Percentiles rank a stretch among this genome's conserved stretches.
Evolutionary conservation across 2,329 filamentous ascomycete species (phyloP).

Genomic region (Huntiella savannae): DNA sequence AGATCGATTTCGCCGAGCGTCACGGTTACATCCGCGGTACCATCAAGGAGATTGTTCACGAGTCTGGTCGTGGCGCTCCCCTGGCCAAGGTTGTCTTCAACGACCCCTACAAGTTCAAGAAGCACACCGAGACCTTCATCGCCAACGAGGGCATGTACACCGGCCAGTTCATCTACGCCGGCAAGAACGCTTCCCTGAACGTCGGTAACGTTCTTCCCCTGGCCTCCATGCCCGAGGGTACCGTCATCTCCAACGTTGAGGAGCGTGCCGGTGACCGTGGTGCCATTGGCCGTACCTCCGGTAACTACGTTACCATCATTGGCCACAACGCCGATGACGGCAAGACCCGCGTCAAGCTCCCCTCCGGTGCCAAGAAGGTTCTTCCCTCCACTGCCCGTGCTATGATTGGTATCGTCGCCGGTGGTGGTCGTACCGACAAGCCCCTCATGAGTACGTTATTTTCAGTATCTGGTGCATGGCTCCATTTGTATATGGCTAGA

Average conservation of each 20-base stretch:
- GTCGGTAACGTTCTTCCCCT: slow-evolving; percentile 96
- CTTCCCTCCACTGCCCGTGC: slow-evolving; percentile 79
- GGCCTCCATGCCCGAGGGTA: slow-evolving; percentile 91
- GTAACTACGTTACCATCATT: slow-evolving; percentile 97
- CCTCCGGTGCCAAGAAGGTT: slow-evolving; percentile 97
- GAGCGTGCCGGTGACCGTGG: slow-evolving; percentile 97
- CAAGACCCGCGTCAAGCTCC: slow-evolving; percentile 99
- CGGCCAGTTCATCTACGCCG: slow-evolving; percentile 99
- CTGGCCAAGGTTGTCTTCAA: slow-evolving; percentile 95
- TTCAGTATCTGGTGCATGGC: background rate
- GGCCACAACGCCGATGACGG: slow-evolving; percentile 97
- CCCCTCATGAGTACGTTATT: slow-evolving; percentile 65
- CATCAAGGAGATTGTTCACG: slow-evolving; percentile 98
- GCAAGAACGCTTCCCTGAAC: slow-evolving; percentile 93
- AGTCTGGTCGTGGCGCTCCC: slow-evolving; percentile 92
- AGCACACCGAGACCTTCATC: slow-evolving; percentile 97
- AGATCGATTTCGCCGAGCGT: slow-evolving; percentile 87
- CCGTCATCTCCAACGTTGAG: slow-evolving; percentile 97
- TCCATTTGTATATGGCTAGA: no score
- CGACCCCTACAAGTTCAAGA: slow-evolving; percentile 96
- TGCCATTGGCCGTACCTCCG: slow-evolving; percentile 86
- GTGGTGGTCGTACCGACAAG: slow-evolving; percentile 99
- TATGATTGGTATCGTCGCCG: slow-evolving; percentile 99
- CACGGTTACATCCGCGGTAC: slow-evolving; percentile 96
- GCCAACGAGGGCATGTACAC: slow-evolving; percentile 99